A percentile compares a stretch with the other conserved stretches of the same genome.
These are phyloP conservation scores for Hymenoscyphus scutula DNA, from an alignment of 2,329 filamentous ascomycete genomes.

Conservation along the genomic window DNA sequence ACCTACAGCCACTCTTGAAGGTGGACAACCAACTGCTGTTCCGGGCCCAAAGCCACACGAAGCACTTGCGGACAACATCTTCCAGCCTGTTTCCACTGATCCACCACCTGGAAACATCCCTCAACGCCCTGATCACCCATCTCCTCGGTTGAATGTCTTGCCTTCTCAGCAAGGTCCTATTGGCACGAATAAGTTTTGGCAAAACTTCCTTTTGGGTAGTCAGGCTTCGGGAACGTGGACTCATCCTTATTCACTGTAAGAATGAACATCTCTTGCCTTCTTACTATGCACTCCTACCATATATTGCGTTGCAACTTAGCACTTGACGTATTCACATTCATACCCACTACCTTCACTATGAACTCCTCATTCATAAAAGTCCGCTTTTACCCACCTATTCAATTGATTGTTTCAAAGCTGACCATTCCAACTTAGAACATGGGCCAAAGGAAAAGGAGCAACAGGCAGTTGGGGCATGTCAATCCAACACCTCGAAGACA, in stretches of 20 bases:
- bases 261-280: neutral
- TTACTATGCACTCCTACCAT: neutral
- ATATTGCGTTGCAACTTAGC: neutral
- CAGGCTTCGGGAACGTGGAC: constrained; percentile 70
- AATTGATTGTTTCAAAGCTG: neutral
- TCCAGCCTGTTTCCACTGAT: constrained; percentile 54
- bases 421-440: constrained; percentile 39
- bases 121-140: constrained; percentile 55
- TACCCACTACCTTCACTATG: neutral
- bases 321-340: neutral
- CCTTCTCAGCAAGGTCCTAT: constrained; percentile 45
- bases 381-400: no score
- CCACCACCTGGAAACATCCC: constrained; percentile 49
- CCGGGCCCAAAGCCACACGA: constrained; percentile 3
- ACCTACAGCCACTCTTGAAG: constrained; percentile 18
- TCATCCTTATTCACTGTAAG: constrained; percentile 65
- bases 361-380: no score
- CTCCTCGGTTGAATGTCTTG: constrained; percentile 50
- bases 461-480: constrained; percentile 73
- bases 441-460: constrained; percentile 61
- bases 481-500: constrained; percentile 69
- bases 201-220: constrained; percentile 74
- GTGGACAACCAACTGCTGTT: constrained; percentile 7
- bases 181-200: constrained; percentile 77
- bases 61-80: constrained; percentile 46